Percentiles rank a stretch among this genome's conserved stretches.
Conservation (phyloP, 2,329 filamentous ascomycete genomes). For the Dactylellina sp. region DNA sequence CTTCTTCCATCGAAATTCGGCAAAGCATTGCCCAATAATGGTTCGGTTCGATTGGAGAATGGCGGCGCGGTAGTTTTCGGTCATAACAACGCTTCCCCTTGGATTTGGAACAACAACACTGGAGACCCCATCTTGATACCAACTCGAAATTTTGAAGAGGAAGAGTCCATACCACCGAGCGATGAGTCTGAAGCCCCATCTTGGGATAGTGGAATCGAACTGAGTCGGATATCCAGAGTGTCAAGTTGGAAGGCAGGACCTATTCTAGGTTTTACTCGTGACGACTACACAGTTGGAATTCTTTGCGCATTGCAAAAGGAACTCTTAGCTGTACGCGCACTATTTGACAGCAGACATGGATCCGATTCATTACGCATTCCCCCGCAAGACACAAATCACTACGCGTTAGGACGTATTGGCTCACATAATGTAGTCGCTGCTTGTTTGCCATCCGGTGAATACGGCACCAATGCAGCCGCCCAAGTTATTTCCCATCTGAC, state of each 20-base stretch:
- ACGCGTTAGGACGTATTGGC: conserved; percentile 27
- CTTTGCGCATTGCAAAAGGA: conserved; percentile 41
- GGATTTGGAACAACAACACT: neutral
- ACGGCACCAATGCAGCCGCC: conserved; percentile 33
- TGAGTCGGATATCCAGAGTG: too few relatives aligned
- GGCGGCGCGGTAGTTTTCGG: conserved; percentile 33
- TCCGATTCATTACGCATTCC: neutral
- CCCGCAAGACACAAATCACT: conserved; percentile 30
- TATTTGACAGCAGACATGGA: conserved; percentile 35
- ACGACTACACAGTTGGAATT: conserved; percentile 36
- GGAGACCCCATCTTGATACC: too few relatives aligned
- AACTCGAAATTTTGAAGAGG: too few relatives aligned
- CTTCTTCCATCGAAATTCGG: conserved; percentile 8
- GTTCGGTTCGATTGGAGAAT: neutral
- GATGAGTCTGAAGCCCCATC: neutral
- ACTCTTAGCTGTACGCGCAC: conserved; percentile 28
- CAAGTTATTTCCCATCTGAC: conserved; percentile 16
- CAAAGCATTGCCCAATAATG: neutral
- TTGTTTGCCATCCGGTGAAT: conserved; percentile 32
- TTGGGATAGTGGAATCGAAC: conserved; percentile 44
- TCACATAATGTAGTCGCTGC: conserved; percentile 39
- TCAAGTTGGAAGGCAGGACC: too few relatives aligned
- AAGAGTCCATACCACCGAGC: neutral
- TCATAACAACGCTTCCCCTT: conserved; percentile 7
- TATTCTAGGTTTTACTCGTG: conserved; percentile 2